phyloP scores from a whole-genome alignment of 139 green algal genomes.

The Coelastrella sp. region DNA sequence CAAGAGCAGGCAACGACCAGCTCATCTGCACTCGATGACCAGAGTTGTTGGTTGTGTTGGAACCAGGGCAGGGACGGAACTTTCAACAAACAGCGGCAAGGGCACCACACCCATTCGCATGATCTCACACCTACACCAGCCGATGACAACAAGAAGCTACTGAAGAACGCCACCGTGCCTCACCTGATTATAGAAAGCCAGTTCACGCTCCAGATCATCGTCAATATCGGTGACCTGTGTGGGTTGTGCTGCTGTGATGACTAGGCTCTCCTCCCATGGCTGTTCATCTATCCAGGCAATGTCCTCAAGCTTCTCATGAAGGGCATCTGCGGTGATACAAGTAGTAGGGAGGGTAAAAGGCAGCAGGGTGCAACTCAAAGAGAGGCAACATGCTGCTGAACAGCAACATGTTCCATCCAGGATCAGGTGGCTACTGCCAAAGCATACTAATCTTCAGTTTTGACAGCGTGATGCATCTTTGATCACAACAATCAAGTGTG shows the following conservation, averaged over 20 bases:
- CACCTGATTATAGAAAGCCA: constrained; percentile 95
- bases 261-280: constrained; percentile 67
- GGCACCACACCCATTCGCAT: neutral
- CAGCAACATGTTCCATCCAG: too few species aligned
- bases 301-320: constrained; percentile 94
- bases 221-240: constrained; percentile 73
- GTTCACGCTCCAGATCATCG: constrained; percentile 92
- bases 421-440: too few species aligned
- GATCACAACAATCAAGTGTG: too few species aligned
- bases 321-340: too few species aligned
- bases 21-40: too few species aligned
- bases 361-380: too few species aligned
- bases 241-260: constrained; percentile 51
- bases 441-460: too few species aligned
- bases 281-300: constrained; percentile 79
- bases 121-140: neutral
- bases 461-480: too few species aligned
- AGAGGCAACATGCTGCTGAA: too few species aligned
- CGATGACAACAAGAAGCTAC: too few species aligned
- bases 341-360: too few species aligned
- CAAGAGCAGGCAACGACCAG: constrained; percentile 9
- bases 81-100: neutral
- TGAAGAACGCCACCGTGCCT: neutral
- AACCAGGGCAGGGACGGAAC: neutral
- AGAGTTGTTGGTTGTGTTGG: too few species aligned